Percentiles rank a stretch among this genome's conserved stretches.
Evolutionary conservation across 2,329 filamentous ascomycete species (phyloP).

Genomic region (Biscogniauxia mediterranea): DNA sequence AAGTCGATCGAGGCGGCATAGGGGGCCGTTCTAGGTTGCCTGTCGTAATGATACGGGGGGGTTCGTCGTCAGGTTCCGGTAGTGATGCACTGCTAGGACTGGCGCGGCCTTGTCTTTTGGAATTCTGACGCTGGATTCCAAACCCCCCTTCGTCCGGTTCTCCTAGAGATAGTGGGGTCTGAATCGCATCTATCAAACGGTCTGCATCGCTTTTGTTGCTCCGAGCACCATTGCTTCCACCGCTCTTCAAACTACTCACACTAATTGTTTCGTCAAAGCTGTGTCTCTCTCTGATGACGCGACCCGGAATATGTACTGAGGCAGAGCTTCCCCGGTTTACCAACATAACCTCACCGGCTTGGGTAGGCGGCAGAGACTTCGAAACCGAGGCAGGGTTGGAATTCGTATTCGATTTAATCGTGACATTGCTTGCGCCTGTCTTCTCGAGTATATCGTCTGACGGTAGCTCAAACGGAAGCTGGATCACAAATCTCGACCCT

Average conservation of each 20-base stretch:
- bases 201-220: slow-evolving; percentile 64
- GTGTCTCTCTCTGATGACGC: slow-evolving; percentile 23
- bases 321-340: slow-evolving; percentile 46
- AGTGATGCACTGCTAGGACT: slow-evolving; percentile 15
- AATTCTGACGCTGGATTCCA: slow-evolving; percentile 18
- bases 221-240: slow-evolving; percentile 48
- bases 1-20: slow-evolving; percentile 5
- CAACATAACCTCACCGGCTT: slow-evolving; percentile 59
- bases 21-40: slow-evolving; percentile 3
- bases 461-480: slow-evolving; percentile 71
- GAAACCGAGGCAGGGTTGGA: slow-evolving; percentile 34
- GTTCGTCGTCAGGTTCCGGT: slow-evolving; percentile 1
- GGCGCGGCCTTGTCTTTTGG: slow-evolving; percentile 10
- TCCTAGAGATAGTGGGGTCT: slow-evolving; percentile 52
- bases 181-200: slow-evolving; percentile 69
- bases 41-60: neutral
- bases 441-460: slow-evolving; percentile 37
- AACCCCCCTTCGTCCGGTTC: slow-evolving; percentile 31
- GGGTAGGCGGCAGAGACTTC: slow-evolving; percentile 28
- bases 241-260: slow-evolving; percentile 40
- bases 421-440: slow-evolving; percentile 12
- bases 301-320: slow-evolving; percentile 15
- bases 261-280: slow-evolving; percentile 41
- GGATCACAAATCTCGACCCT: slow-evolving; percentile 79
- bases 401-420: slow-evolving; percentile 14